phyloP scores from a whole-genome alignment of 257 asterid genomes.

The Solanum bulbocastanum region DNA sequence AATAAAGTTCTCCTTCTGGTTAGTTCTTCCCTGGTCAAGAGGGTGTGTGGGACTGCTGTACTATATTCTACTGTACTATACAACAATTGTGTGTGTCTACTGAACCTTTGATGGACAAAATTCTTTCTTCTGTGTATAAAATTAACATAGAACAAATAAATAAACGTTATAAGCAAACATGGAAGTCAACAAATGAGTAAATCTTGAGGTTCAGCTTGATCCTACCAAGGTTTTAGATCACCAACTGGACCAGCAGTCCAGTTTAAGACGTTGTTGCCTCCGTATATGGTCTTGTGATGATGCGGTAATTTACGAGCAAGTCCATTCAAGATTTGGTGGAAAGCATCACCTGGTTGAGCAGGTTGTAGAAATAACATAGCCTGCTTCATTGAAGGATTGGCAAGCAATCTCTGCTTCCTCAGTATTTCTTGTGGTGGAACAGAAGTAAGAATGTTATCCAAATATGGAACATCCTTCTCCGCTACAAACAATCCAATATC shows the following conservation, averaged over 20 bases:
- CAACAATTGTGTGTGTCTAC: background rate
- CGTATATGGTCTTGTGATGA: conserved; percentile 16
- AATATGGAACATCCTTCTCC: conserved; percentile 39
- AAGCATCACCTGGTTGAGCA: background rate
- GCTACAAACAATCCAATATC: conserved; percentile 38
- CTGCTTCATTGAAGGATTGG: conserved; percentile 46
- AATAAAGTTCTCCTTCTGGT: background rate
- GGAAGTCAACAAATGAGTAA: background rate
- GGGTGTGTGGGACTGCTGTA: background rate
- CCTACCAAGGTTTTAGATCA: conserved; percentile 13
- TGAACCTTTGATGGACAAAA: background rate
- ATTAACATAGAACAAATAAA: background rate
- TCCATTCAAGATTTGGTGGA: background rate
- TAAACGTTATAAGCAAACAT: background rate
- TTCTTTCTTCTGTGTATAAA: background rate
- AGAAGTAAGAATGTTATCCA: conserved; percentile 46
- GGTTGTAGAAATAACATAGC: conserved; percentile 55
- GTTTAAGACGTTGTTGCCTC: conserved; percentile 17
- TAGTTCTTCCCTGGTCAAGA: background rate
- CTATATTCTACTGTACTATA: background rate
- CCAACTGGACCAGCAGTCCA: conserved; percentile 48
- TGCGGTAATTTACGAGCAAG: conserved; percentile 19
- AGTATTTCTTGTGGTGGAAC: conserved; percentile 22
- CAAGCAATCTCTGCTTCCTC: conserved; percentile 15
- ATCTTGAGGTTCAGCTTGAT: background rate